Evolutionary conservation across 176 grass and related monocot genomes (phyloP), one percentile per base, ranked within the genome.

Genomic region (Zoysia japonica): DNA sequence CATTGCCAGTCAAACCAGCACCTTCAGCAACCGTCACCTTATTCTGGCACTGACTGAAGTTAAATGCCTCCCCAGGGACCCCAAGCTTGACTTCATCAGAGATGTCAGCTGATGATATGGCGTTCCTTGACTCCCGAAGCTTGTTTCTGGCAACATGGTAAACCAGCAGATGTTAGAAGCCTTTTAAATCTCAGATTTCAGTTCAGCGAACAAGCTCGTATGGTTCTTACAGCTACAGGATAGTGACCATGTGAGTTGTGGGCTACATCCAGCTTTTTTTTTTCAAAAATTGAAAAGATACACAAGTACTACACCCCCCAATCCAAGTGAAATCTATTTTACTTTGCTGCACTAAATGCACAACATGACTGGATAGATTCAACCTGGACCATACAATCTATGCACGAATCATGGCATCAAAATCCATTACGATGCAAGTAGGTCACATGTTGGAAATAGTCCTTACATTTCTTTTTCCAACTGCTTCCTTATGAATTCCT

Each of bases 401-500:
- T 52, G 2, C 61, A 47, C 12, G 46, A 79, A 37, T 11, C 19
- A 43, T 50, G 40, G 52, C 8, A 62, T 48, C 12, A 20, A 63
- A 52, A 7, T 19, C 19, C 28, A 35, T 44, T 78, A 63, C 43
- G 69, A 61, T 47, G 36, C 17, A 45, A 82, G 48, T 48, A 74
- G 35, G 0, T 57, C 19, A 72, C 9, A 57, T 64, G 47, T 56
- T 6, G 19, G 76, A 37, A 40, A 4, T n/a, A 81, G 28, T 50
- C 48, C 86, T 70, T 92, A 97, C 92, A 98, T 85, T 92, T 98
- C 95, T 71, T 98, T 94, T 83, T 98, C 95, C 72, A 98, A 73
- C 66, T 98, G 95, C 74, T 98, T 98, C 85, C 71, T 94, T 70
- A 98, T 98, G 76, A 98, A 98, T 78, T 98, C 95, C 85, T 94